Conservation (phyloP, 78 protist genomes). For the Speleostelium caveatum region DNA sequence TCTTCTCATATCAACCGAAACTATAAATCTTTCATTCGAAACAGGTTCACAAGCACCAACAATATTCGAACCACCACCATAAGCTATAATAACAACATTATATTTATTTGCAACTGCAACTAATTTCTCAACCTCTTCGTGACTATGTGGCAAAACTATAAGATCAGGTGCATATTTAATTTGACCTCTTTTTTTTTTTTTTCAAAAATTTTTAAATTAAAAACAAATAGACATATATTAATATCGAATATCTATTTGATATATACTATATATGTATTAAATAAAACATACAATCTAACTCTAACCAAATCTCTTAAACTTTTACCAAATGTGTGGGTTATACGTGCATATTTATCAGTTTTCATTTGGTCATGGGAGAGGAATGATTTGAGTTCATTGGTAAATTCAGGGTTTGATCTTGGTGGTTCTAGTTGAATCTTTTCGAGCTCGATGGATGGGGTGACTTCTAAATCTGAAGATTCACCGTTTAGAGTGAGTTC, state of each 20-base stretch:
- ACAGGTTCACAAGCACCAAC: constrained; percentile 85
- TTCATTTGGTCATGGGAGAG: constrained; percentile 46
- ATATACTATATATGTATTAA: not conserved
- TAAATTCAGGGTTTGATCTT: constrained; percentile 38
- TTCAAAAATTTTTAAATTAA: not conserved
- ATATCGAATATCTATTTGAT: not conserved
- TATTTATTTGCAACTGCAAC: constrained; percentile 77
- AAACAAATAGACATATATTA: not conserved
- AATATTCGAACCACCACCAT: constrained; percentile 93
- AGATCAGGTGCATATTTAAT: constrained; percentile 81
- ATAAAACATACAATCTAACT: constrained; percentile 45
- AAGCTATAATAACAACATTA: constrained; percentile 90
- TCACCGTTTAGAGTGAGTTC: constrained; percentile 30
- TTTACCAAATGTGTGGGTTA: constrained; percentile 70
- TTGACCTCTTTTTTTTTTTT: constrained; percentile 13
- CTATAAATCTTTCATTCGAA: constrained; percentile 81
- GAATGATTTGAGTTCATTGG: constrained; percentile 39
- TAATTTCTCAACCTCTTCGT: constrained; percentile 87
- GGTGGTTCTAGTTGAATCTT: constrained; percentile 30
- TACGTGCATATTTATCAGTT: constrained; percentile 62
- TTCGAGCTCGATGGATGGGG: constrained; percentile 44
- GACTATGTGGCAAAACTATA: constrained; percentile 85
- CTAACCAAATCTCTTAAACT: constrained; percentile 62
- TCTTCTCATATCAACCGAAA: constrained; percentile 88
- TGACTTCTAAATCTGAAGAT: constrained; percentile 10